These are phyloP conservation scores for Cucurbitaria berberidis DNA, from an alignment of 2,329 filamentous ascomycete species.

Conservation along the genomic window DNA sequence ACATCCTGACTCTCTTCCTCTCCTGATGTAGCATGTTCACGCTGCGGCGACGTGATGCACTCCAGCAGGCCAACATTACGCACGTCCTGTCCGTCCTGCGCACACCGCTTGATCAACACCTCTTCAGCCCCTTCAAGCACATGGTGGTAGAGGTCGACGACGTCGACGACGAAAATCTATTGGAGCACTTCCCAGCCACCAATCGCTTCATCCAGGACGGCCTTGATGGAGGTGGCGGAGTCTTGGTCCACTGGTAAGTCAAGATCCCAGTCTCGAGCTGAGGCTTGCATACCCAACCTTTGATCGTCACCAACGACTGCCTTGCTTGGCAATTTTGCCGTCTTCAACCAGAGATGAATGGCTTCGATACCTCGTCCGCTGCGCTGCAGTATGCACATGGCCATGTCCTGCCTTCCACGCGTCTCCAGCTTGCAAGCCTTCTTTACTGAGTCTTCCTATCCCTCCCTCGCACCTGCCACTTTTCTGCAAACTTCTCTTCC, in stretches of 20 bases:
- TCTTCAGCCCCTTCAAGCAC: constrained; percentile 71
- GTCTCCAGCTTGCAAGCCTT: constrained; percentile 27
- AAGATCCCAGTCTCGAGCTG: constrained; percentile 43
- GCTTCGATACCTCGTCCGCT: constrained; percentile 7
- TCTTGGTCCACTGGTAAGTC: constrained; percentile 74
- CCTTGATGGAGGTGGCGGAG: constrained; percentile 65
- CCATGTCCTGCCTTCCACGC: constrained; percentile 26
- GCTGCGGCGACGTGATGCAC: constrained; percentile 71
- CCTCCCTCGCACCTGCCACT: constrained; percentile 21
- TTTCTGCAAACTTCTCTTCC: constrained; percentile 22
- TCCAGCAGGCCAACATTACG: constrained; percentile 78
- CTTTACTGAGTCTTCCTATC: constrained; percentile 13
- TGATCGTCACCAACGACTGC: constrained; percentile 33
- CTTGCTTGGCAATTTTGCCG: constrained; percentile 44
- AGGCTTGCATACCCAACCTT: constrained; percentile 40
- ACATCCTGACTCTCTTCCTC: constrained; percentile 41
- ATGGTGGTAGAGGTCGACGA: constrained; percentile 87
- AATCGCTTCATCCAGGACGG: constrained; percentile 84
- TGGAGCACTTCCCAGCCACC: constrained; percentile 78
- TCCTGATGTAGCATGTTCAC: constrained; percentile 71
- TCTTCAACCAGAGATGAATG: constrained; percentile 31
- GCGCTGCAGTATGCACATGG: constrained; percentile 13
- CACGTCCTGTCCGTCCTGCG: constrained; percentile 86
- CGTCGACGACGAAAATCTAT: constrained; percentile 83
- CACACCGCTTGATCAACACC: constrained; percentile 62